Evolutionary conservation across 495 filamentous ascomycete genomes (phyloP).

Genomic region (Neurospora terricola): DNA sequence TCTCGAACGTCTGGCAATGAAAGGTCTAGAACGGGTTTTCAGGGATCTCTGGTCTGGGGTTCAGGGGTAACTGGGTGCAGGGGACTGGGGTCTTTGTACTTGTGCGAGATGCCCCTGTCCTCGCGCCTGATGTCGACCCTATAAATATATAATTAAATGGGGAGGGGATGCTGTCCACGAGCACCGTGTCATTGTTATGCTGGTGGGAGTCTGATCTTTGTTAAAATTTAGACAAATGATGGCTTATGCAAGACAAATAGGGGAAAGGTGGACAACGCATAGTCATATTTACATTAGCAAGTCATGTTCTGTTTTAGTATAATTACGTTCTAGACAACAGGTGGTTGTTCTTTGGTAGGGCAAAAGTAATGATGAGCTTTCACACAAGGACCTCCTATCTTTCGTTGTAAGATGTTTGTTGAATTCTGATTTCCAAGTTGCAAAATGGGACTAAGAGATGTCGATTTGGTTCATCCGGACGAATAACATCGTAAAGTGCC

Average conservation of each 20-base stretch:
- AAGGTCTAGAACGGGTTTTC: background rate
- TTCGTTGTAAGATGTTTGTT: background rate
- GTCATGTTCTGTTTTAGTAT: background rate
- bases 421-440: background rate
- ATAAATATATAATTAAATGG: background rate
- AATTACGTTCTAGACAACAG: background rate
- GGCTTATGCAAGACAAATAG: background rate
- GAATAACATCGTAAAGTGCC: background rate
- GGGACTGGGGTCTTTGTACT: background rate
- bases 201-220: background rate
- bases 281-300: background rate
- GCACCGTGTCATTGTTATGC: background rate
- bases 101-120: background rate
- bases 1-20: conserved; percentile 89
- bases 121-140: background rate
- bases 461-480: background rate
- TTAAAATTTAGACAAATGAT: background rate
- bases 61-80: background rate
- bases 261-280: background rate
- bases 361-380: background rate
- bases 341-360: background rate
- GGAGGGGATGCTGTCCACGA: background rate
- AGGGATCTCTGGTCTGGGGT: background rate
- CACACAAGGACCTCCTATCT: background rate
- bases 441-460: background rate